Percentiles rank a stretch among this genome's conserved stretches.
Evolutionary conservation across 73 alveolate species (phyloP).

Genomic region (Durusdinium trenchii): DNA sequence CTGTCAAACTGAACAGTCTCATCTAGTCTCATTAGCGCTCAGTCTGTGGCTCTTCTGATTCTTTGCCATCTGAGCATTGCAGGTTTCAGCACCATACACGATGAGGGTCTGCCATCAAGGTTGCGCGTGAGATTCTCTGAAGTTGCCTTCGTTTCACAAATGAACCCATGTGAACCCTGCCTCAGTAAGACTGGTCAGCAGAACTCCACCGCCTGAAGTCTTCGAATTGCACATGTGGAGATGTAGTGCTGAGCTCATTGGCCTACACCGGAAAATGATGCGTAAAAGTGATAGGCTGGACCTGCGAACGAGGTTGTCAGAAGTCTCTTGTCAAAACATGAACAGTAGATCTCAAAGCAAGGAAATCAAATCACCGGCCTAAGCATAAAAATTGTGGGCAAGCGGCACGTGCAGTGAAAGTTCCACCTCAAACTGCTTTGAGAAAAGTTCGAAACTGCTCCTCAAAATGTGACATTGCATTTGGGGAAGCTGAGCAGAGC

Average conservation of each 20-base stretch:
- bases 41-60: slow-evolving; percentile 64
- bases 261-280: slow-evolving; percentile 85
- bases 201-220: slow-evolving; percentile 71
- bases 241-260: neutral
- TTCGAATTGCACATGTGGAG: neutral
- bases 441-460: neutral
- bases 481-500: neutral
- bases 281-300: slow-evolving; percentile 90
- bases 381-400: slow-evolving; percentile 80
- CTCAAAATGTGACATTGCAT: neutral
- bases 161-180: neutral
- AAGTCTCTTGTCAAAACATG: too few species aligned
- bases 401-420: slow-evolving; percentile 74
- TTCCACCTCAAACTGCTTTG: slow-evolving; percentile 26
- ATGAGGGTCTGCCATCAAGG: slow-evolving; percentile 41
- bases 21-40: neutral
- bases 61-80: slow-evolving; percentile 84
- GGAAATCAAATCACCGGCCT: too few species aligned
- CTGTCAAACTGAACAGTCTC: neutral
- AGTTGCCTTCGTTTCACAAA: neutral
- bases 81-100: slow-evolving; percentile 86
- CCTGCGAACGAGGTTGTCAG: too few species aligned
- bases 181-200: slow-evolving; percentile 84
- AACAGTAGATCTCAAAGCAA: too few species aligned
- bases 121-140: neutral